These are phyloP conservation scores for Telfairia occidentalis DNA, from an alignment of 331 rosid genomes.

Conservation along the genomic window DNA sequence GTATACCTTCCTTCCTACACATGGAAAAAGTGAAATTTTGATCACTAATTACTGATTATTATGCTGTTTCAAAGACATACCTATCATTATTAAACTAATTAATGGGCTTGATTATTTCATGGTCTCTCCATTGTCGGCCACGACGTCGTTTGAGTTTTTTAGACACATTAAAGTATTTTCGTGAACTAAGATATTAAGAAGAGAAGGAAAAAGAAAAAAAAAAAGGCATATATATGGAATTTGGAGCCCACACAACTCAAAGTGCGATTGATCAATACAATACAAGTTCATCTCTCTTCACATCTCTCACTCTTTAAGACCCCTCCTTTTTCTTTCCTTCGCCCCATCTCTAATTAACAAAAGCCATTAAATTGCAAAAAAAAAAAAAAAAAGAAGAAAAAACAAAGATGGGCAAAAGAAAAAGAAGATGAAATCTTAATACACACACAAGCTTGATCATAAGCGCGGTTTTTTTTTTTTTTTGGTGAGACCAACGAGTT, in stretches of 20 bases:
- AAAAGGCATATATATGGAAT: background rate
- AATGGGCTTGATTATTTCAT: background rate
- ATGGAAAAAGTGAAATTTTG: background rate
- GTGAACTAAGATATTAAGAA: background rate
- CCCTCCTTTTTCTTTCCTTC: background rate
- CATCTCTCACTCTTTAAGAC: background rate
- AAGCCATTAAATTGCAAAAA: background rate
- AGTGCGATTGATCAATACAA: background rate
- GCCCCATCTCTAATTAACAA: constrained; percentile 5
- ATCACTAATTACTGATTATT: background rate
- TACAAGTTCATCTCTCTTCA: constrained; percentile 5
- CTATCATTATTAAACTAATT: background rate
- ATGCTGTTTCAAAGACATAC: background rate
- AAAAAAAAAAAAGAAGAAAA: background rate
- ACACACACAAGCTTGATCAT: constrained; percentile 7
- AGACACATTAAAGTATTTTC: background rate
- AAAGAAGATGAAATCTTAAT: background rate
- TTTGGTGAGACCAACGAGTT: too few relatives aligned
- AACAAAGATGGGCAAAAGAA: constrained; percentile 7
- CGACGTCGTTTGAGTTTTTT: background rate
- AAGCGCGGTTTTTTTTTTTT: background rate
- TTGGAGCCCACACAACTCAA: constrained; percentile 1
- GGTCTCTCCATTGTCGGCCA: background rate
- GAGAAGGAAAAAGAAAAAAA: background rate
- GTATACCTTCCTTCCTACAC: background rate